Conservation (phyloP, 2,329 filamentous ascomycete genomes). For the Talaromyces sp. region DNA sequence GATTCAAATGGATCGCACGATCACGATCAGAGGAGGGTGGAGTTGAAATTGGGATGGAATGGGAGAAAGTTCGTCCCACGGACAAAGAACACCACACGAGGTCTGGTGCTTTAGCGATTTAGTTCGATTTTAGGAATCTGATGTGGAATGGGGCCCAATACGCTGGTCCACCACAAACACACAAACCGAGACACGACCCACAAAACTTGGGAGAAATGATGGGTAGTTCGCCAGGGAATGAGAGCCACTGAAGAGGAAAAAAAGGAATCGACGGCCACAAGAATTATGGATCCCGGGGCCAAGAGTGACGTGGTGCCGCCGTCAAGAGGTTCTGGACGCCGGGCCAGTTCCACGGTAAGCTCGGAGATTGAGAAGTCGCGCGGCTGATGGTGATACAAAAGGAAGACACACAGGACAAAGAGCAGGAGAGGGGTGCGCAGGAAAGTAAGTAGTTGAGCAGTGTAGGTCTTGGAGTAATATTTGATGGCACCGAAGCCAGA, state of each 20-base stretch:
- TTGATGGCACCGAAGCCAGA: too few species aligned
- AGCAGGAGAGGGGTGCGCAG: too few species aligned
- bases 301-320: slow-evolving; percentile 5
- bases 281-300: background rate
- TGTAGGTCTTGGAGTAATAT: too few species aligned
- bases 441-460: too few species aligned
- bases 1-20: too few species aligned
- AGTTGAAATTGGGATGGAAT: too few species aligned
- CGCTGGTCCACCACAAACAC: background rate
- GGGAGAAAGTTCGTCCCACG: too few species aligned
- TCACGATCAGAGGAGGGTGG: background rate
- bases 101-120: too few species aligned
- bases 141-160: slow-evolving; percentile 10
- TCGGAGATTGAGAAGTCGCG: background rate
- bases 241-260: background rate
- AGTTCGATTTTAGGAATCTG: slow-evolving; percentile 14
- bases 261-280: background rate
- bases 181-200: background rate
- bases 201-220: background rate
- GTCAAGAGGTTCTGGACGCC: background rate
- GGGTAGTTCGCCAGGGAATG: background rate
- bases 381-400: too few species aligned
- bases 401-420: too few species aligned
- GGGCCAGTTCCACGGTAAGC: background rate
- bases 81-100: too few species aligned